Percentiles rank a stretch among this genome's conserved stretches.
Conservation (phyloP, 495 filamentous ascomycete genomes). For the Penicillium malachiteum region DNA sequence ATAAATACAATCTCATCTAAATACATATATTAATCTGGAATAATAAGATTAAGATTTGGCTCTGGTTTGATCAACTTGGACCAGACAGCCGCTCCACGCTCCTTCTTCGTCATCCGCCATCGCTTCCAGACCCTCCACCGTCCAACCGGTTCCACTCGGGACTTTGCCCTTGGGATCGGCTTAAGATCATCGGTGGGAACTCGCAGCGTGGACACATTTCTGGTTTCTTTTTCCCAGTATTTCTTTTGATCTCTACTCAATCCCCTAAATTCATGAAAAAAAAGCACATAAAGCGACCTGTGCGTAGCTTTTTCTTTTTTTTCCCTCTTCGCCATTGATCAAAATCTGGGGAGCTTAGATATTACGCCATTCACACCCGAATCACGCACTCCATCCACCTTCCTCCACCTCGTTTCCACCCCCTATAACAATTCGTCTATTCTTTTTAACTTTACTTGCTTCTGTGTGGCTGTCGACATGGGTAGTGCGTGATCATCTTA, state of each 20-base stretch:
- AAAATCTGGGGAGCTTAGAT: slow-evolving; percentile 27
- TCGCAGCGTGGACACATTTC: neutral
- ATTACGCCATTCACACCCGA: slow-evolving; percentile 28
- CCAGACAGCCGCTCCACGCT: slow-evolving; percentile 19
- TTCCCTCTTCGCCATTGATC: neutral
- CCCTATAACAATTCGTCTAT: slow-evolving; percentile 7
- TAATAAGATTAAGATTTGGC: neutral
- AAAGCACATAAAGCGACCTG: slow-evolving; percentile 4
- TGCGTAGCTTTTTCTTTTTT: slow-evolving; percentile 2
- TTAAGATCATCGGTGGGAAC: slow-evolving; percentile 16
- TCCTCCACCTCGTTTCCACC: slow-evolving; percentile 1
- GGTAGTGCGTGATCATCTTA: slow-evolving; percentile 15
- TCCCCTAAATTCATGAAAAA: neutral
- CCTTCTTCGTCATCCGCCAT: slow-evolving; percentile 27
- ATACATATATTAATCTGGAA: neutral
- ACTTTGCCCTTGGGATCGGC: slow-evolving; percentile 9
- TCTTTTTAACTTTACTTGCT: slow-evolving; percentile 10
- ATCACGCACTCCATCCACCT: slow-evolving; percentile 24
- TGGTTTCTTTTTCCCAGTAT: slow-evolving; percentile 8
- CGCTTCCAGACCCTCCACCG: slow-evolving; percentile 32
- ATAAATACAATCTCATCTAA: neutral
- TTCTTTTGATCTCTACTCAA: neutral
- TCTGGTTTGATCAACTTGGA: neutral
- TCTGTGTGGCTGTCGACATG: slow-evolving; percentile 15
- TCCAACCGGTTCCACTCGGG: slow-evolving; percentile 12